These are phyloP conservation scores for Hordeum pubiflorum DNA, from an alignment of 202 grass and related monocot genomes.

Conservation along the genomic window DNA sequence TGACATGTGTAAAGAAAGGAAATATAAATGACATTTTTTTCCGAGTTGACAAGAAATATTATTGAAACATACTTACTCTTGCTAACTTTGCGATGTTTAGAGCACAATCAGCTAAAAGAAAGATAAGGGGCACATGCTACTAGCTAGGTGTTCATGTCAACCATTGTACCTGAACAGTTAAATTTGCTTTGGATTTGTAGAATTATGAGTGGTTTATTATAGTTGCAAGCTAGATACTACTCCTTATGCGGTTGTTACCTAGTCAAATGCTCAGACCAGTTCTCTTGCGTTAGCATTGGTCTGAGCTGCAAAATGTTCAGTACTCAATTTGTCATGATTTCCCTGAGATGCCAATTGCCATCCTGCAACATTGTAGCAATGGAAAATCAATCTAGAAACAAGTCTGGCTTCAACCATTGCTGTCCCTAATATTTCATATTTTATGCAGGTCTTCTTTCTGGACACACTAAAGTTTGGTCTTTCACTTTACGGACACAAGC, in stretches of 20 bases:
- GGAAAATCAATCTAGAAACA: not conserved
- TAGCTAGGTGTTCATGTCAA: not conserved
- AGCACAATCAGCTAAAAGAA: not conserved
- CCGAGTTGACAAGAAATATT: not conserved
- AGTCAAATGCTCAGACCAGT: not conserved
- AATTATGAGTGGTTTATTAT: not conserved
- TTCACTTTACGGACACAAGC: slow-evolving; percentile 76
- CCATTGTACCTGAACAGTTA: not conserved
- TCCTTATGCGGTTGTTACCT: not conserved
- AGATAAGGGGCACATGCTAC: not conserved
- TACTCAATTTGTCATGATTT: not conserved
- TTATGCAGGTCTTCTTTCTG: slow-evolving; percentile 69
- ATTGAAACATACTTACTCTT: not conserved
- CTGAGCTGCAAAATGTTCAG: not conserved
- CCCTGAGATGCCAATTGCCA: not conserved
- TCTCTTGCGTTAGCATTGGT: not conserved
- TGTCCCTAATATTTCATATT: slow-evolving; percentile 21
- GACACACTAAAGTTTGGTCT: slow-evolving; percentile 77
- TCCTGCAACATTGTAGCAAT: not conserved
- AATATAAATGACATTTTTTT: not conserved
- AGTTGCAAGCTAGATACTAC: not conserved
- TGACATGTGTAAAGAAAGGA: not conserved
- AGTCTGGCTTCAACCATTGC: not conserved
- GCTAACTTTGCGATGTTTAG: not conserved
- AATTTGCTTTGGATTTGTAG: not conserved